Evolutionary conservation across 495 filamentous ascomycete species (phyloP).

Genomic region (Penicillium taxi): DNA sequence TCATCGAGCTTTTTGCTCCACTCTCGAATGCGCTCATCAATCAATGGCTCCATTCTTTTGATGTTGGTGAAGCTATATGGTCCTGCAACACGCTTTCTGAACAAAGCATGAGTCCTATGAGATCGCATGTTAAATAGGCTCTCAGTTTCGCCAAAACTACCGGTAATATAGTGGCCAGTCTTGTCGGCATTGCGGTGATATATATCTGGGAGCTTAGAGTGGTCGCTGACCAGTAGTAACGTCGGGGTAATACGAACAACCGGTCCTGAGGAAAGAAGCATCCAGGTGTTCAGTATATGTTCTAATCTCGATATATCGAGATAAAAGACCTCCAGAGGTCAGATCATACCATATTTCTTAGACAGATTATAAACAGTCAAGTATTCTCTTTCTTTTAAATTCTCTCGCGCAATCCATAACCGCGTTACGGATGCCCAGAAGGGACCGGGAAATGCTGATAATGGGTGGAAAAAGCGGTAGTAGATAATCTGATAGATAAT

Average conservation of each 20-base stretch:
- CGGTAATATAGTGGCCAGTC: slow-evolving; percentile 45
- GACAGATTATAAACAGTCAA: slow-evolving; percentile 31
- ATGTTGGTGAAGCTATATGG: slow-evolving; percentile 45
- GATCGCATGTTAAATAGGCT: slow-evolving; percentile 43
- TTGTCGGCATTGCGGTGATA: slow-evolving; percentile 51
- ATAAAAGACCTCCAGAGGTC: not conserved
- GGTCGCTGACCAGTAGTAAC: slow-evolving; percentile 37
- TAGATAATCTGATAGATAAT: slow-evolving; percentile 33
- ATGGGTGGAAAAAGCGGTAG: slow-evolving; percentile 47
- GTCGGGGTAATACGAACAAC: slow-evolving; percentile 42
- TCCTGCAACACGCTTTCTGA: slow-evolving; percentile 36
- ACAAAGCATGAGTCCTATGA: slow-evolving; percentile 41
- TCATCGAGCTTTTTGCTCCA: slow-evolving; percentile 39
- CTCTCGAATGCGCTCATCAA: slow-evolving; percentile 36
- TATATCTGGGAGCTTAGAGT: slow-evolving; percentile 40
- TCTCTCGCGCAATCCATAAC: slow-evolving; percentile 44
- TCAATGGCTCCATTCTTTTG: slow-evolving; percentile 45
- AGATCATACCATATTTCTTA: slow-evolving; percentile 40
- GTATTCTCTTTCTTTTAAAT: slow-evolving; percentile 36
- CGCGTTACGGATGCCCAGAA: slow-evolving; percentile 46
- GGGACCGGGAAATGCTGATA: slow-evolving; percentile 44
- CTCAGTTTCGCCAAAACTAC: slow-evolving; percentile 40
- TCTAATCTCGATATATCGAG: too few species aligned
- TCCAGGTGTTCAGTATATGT: too few species aligned
- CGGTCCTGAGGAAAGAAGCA: slow-evolving; percentile 21